A percentile compares a stretch with the other conserved stretches of the same genome.
These are phyloP conservation scores for Aureobasidium melanogenum DNA, from an alignment of 2,329 filamentous ascomycete species.

Conservation along the genomic window DNA sequence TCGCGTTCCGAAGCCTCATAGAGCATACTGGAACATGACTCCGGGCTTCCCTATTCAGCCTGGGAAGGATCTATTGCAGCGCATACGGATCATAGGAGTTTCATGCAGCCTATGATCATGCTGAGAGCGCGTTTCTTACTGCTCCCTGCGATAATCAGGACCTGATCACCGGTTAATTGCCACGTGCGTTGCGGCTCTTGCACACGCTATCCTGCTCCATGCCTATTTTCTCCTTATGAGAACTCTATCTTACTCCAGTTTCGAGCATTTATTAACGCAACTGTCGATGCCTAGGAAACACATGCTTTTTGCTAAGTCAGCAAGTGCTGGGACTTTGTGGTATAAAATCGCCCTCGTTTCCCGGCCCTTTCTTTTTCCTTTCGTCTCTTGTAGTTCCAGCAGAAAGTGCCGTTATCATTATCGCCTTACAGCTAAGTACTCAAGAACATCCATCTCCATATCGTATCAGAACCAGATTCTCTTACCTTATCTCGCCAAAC, in stretches of 20 bases:
- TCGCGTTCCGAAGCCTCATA: neutral
- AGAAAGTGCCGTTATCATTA: neutral
- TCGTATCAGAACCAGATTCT: neutral
- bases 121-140: neutral
- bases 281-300: neutral
- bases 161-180: neutral
- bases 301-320: neutral
- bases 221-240: neutral
- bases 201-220: neutral
- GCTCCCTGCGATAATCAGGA: neutral
- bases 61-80: neutral
- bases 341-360: neutral
- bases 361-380: neutral
- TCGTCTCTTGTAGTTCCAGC: neutral
- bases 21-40: neutral
- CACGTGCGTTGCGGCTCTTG: neutral
- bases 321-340: neutral
- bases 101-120: neutral
- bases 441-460: neutral
- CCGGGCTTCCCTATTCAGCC: neutral
- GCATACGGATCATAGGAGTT: neutral
- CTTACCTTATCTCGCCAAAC: neutral
- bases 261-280: neutral
- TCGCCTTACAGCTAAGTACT: neutral
- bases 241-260: neutral